Evolutionary conservation across 176 grass and related monocot genomes (phyloP).

Genomic region (Oryza rufipogon): DNA sequence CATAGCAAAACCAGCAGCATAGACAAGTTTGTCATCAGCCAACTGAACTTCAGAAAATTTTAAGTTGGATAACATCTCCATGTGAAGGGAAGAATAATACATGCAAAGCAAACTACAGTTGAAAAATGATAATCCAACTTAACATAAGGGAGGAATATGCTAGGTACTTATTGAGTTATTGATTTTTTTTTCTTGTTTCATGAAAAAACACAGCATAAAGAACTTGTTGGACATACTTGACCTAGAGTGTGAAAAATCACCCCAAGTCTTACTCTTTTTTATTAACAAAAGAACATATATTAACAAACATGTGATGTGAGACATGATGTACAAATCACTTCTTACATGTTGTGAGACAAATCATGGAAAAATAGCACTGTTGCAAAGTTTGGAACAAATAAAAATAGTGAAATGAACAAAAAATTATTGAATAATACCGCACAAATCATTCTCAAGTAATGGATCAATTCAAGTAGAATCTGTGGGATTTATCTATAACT

Average conservation of each 20-base stretch:
- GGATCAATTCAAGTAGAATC: neutral
- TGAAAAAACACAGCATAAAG: neutral
- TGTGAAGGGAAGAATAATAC: neutral
- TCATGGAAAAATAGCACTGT: neutral
- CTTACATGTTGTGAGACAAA: neutral
- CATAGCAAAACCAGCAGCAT: constrained; percentile 43
- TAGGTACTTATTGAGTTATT: too few relatives aligned
- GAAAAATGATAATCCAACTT: neutral
- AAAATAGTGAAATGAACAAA: constrained; percentile 2
- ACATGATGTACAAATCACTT: neutral
- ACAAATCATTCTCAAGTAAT: neutral
- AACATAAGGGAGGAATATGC: neutral
- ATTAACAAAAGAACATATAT: too few relatives aligned
- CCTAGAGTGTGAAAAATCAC: neutral
- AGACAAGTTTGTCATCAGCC: constrained; percentile 57
- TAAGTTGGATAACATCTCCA: constrained; percentile 5
- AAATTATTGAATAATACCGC: neutral
- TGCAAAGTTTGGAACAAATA: neutral
- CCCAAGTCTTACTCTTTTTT: neutral
- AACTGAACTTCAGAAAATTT: constrained; percentile 45
- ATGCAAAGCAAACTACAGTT: neutral
- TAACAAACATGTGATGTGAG: neutral
- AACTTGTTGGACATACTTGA: neutral
- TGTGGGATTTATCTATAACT: neutral
- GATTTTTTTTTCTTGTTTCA: too few relatives aligned